Conservation (phyloP, 2,329 filamentous ascomycete species). For the Huntiella bhutanensis region DNA sequence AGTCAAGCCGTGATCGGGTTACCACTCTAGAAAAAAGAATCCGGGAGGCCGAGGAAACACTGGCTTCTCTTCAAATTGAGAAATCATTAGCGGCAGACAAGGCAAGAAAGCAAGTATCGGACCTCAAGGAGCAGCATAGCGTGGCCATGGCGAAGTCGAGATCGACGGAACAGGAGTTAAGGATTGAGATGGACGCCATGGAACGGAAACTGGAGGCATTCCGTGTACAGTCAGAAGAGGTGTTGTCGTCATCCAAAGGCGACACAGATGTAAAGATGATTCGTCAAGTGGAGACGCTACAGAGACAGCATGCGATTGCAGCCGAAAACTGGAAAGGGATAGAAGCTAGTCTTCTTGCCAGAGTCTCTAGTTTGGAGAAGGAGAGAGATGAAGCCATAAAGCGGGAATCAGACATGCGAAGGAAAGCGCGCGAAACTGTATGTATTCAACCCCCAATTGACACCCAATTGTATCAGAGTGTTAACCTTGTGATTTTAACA, state of each 20-base stretch:
- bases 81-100: conserved; percentile 52
- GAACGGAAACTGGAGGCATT: conserved; percentile 84
- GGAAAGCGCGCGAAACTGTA: conserved; percentile 74
- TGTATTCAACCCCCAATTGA: conserved; percentile 17
- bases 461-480: background rate
- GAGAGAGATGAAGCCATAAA: conserved; percentile 74
- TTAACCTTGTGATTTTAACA: background rate
- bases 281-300: conserved; percentile 83
- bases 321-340: conserved; percentile 97
- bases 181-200: conserved; percentile 55
- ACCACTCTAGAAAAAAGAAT: conserved; percentile 39
- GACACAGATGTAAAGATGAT: conserved; percentile 79
- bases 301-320: conserved; percentile 85
- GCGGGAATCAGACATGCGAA: conserved; percentile 71
- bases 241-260: conserved; percentile 60
- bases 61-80: conserved; percentile 54
- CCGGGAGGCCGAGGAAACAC: conserved; percentile 35
- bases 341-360: conserved; percentile 64
- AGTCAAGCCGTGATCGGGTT: conserved; percentile 35
- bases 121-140: conserved; percentile 54
- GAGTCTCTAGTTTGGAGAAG: conserved; percentile 62
- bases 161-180: conserved; percentile 55
- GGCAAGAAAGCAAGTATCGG: conserved; percentile 46
- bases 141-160: conserved; percentile 52
- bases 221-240: conserved; percentile 72